Evolutionary conservation across 75 land plant species (phyloP), one percentile per base, ranked within the genome.

Genomic region (Picea glauca): DNA sequence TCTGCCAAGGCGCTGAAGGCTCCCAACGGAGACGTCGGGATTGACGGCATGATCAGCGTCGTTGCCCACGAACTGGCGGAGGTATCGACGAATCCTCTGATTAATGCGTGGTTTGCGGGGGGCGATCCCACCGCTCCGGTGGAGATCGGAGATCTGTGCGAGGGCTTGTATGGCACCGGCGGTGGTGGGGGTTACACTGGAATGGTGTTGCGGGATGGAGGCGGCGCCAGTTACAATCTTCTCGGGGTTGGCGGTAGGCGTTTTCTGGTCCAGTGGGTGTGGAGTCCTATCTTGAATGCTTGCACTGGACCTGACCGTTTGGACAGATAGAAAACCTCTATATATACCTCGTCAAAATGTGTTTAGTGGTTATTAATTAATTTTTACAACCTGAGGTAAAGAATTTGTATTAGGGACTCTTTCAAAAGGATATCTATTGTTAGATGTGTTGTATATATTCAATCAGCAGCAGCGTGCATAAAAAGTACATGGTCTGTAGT

Each of bases 31-130:
- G 92, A 94, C 77, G 79, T 90, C 11, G 97, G 90, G 0, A 83
- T 85, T 12, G 94, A 94, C 77, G 97, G 93, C 17, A 94, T 94
- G 97, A 77, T 94, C 43, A 94, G 93, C 65, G 94, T 94, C 14
- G 87, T 94, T 23, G 94, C 58, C 11, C 94, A 94, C 79, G 97
- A 92, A 85, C 78, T 92, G 57, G 97, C 95, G 21, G 97, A 94
- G 83, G 63, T 92, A 77, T 76, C 93, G n/a, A 73, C 88, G 9
- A 94, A 94, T 31, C 97, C 95, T 43, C 77, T 92, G 77, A 81
- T 92, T 62, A 94, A 94, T 54, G 97, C 91, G 1, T 94, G 95
- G 97, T 94, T 88, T 77, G 95, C 94, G 26, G 97, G 95, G 0
- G 88, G 85, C 31, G 97, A 94, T 57, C 93, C 94, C 3, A 89